Conservation (phyloP, 2,329 filamentous ascomycete species). For the Fusarium sp. region DNA sequence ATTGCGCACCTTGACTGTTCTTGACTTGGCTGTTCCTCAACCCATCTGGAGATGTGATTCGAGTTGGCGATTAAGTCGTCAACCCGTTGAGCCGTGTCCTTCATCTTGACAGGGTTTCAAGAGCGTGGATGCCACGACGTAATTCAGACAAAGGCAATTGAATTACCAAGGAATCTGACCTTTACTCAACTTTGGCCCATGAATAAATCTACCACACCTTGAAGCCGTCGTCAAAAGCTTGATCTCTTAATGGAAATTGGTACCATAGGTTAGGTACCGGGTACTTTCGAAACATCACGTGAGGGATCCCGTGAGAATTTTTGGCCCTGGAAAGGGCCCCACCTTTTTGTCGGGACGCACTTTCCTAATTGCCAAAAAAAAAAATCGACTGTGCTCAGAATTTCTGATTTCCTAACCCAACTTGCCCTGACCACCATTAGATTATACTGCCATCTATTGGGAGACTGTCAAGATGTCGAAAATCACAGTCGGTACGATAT, state of each 20-base stretch:
- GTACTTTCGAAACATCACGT: slow-evolving; percentile 40
- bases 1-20: slow-evolving; percentile 50
- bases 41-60: slow-evolving; percentile 52
- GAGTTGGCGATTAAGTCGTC: slow-evolving; percentile 50
- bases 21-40: slow-evolving; percentile 51
- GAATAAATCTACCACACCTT: neutral
- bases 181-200: neutral
- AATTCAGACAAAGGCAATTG: neutral
- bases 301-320: slow-evolving; percentile 46
- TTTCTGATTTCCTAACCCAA: slow-evolving; percentile 39
- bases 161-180: neutral
- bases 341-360: slow-evolving; percentile 21
- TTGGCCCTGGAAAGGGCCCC: slow-evolving; percentile 47
- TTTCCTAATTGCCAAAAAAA: slow-evolving; percentile 33
- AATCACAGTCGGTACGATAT: slow-evolving; percentile 75
- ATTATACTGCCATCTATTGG: slow-evolving; percentile 73
- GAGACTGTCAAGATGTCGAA: slow-evolving; percentile 91
- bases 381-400: slow-evolving; percentile 27
- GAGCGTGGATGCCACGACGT: neutral
- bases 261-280: slow-evolving; percentile 15
- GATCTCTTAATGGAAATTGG: too few species aligned
- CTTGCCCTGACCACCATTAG: slow-evolving; percentile 73
- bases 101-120: slow-evolving; percentile 27
- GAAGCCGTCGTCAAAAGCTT: slow-evolving; percentile 13
- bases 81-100: slow-evolving; percentile 41